Base-by-base conservation (phyloP, 2,329 filamentous ascomycete species). In the Bipolaris oryzae region DNA sequence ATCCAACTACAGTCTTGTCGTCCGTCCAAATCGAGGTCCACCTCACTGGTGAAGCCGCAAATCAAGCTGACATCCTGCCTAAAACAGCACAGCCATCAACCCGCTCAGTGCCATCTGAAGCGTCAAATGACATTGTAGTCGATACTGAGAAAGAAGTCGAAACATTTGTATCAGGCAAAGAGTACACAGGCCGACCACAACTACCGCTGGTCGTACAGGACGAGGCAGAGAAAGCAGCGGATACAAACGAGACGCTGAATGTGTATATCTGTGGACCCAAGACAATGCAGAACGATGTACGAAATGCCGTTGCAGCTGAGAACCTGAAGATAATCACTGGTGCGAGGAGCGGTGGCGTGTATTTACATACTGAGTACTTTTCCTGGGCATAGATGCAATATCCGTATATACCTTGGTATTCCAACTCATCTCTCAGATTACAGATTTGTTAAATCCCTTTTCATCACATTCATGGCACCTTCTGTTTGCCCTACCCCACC, bases 281-380 rank as follows among this genome's bases (percentile, higher is more conserved):
- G 20, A 78, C 75, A 3, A 81, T 82, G 80, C 72, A 81, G 49
- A 70, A 79, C 48, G 81, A 83, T 71, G 77, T 81, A 7, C 71
- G 79, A 1, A 79, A 81, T 67, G 80, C 79, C 7, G 79, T 80
- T 18, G 80, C 80, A 1, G 50, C 50, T n/a, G 76, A 75, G 38
- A 80, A 83, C 51, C 46, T 76, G 51, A 57, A 58, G 7, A 74
- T 78, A 11, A 23, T 80, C 7, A 73, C 62, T 16, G 72, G 67
- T 5, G 64, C 60, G 1, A 67, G 63, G 45, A 53, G 56, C 3
- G 68, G 68, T 33, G 75, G 77, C 31, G 71, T 82, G 2, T 81
- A 80, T 68, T 58, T 83, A 53, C 80, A 82, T 68, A 75, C 76
- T 20, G 81, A 83, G 67, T 74, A 79, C 51, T 83, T 83, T 38